Conservation (phyloP, 2,329 filamentous ascomycete species). For the Talaromyces albobiverticillius region DNA sequence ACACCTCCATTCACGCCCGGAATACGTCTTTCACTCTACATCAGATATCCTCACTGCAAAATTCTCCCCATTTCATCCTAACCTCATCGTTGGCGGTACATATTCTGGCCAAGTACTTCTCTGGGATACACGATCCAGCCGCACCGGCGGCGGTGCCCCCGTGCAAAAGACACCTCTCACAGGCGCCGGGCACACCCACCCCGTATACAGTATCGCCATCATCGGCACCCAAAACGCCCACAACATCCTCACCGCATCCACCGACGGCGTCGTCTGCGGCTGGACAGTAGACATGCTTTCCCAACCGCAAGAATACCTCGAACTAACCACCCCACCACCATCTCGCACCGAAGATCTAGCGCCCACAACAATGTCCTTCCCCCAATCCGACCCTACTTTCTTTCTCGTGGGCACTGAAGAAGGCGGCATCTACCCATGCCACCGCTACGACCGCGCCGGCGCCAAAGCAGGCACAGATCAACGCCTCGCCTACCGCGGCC, state of each 20-base stretch:
- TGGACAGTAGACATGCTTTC: slow-evolving; percentile 99
- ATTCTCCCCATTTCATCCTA: slow-evolving; percentile 98
- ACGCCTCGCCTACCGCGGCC: slow-evolving; percentile 81
- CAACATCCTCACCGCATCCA: slow-evolving; percentile 96
- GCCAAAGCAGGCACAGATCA: slow-evolving; percentile 94
- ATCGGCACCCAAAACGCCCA: slow-evolving; percentile 98
- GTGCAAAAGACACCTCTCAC: slow-evolving; percentile 96
- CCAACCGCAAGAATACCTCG: slow-evolving; percentile 90
- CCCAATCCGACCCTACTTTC: slow-evolving; percentile 91
- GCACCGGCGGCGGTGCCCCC: slow-evolving; percentile 63
- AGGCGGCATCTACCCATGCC: slow-evolving; percentile 92
- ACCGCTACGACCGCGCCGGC: slow-evolving; percentile 93
- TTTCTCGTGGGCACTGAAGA: slow-evolving; percentile 97
- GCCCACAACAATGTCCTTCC: slow-evolving; percentile 92
- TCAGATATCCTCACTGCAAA: slow-evolving; percentile 94
- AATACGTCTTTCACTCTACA: slow-evolving; percentile 95
- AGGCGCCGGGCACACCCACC: slow-evolving; percentile 91
- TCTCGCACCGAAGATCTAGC: slow-evolving; percentile 92
- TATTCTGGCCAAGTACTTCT: slow-evolving; percentile 95
- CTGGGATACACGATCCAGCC: slow-evolving; percentile 92
- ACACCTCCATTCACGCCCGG: slow-evolving; percentile 88
- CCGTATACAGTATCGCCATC: slow-evolving; percentile 91
- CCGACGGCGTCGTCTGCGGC: slow-evolving; percentile 92
- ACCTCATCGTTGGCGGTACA: slow-evolving; percentile 90
- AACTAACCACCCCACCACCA: slow-evolving; percentile 79